A percentile compares a stretch with the other conserved stretches of the same genome.
Conservation (phyloP, 2,329 filamentous ascomycete species). For the Scytalidium sp. region DNA sequence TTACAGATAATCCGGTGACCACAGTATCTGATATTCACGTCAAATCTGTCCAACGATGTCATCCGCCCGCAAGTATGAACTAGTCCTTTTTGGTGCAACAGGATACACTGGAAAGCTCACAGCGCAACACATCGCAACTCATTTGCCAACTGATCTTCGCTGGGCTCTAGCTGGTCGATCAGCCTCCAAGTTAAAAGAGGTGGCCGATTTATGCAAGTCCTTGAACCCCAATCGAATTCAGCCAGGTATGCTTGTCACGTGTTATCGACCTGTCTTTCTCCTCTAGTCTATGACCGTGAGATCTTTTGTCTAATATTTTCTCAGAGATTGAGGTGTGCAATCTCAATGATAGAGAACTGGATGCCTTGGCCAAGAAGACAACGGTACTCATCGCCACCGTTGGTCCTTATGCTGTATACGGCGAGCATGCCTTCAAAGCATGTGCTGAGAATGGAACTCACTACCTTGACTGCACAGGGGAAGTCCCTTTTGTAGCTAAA, state of each 20-base stretch:
- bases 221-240: constrained; percentile 66
- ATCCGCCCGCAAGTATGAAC: constrained; percentile 49
- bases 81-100: constrained; percentile 65
- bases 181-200: constrained; percentile 65
- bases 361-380: constrained; percentile 51
- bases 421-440: constrained; percentile 57
- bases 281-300: neutral
- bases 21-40: neutral
- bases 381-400: constrained; percentile 56
- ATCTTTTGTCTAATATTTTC: constrained; percentile 8
- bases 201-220: constrained; percentile 64
- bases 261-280: constrained; percentile 1
- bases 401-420: constrained; percentile 55
- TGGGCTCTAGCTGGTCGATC: constrained; percentile 89
- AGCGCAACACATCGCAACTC: constrained; percentile 69
- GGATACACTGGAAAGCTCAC: constrained; percentile 82
- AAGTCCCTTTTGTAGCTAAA: constrained; percentile 52
- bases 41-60: constrained; percentile 13
- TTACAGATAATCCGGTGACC: too few species aligned
- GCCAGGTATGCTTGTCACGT: constrained; percentile 53
- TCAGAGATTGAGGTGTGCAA: constrained; percentile 51
- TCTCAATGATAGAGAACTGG: constrained; percentile 43
- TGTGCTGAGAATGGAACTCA: constrained; percentile 62
- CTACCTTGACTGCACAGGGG: constrained; percentile 62
- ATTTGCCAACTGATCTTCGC: constrained; percentile 72